Base-by-base conservation (phyloP, 768 basidiomycete genomes). In the Naganishia onofrii region DNA sequence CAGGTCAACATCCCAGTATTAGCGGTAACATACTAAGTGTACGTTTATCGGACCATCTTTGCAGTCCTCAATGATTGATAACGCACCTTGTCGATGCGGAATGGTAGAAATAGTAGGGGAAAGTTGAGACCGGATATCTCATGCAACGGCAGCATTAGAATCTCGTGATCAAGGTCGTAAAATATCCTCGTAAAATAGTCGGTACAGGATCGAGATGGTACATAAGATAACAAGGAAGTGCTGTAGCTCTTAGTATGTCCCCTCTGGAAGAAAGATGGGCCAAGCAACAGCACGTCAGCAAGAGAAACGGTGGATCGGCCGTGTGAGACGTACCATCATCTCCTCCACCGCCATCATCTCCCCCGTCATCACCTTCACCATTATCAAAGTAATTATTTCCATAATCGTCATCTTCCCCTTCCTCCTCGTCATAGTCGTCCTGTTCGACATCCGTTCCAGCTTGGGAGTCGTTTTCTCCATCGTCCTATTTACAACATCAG, bases 301-400 rank as follows among this genome's bases (percentile, higher is more conserved):
- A 17, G 32, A 34, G 13, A 55, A 9, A 31, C 15, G 2, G 19
- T 17, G n/a, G 23, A 38, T 5, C 19, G 3, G 21, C 3, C n/a
- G 31, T 23, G 42, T 19, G 21, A n/a, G 5, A 63, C 60, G 2
- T 19, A 63, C 60, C 56, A 51, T 63, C 68, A 34, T 58, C 67
- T 29, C 67, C 68, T 2, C 68, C 68, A 34, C 68, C 68, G 36
- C 57, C 68, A 60, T n/a, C 68, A 51, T 69, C 68, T 32, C 58
- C 68, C 15, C 68, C 68, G 4, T 54, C 68, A 8, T 63, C 68
- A 38, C 32, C 68, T 53, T 69, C 68, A 5, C 68, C 68, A 23
- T 57, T 58, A 32, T 69, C 68, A 53, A 69, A 69, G 57, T 69
- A 69, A 28, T 69, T 69, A 29, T 69, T 69, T 21, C 68, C 68